A percentile compares a stretch with the other conserved stretches of the same genome.
These are phyloP conservation scores for Rosellinia necatrix DNA, from an alignment of 2,329 filamentous ascomycete species.

Conservation along the genomic window DNA sequence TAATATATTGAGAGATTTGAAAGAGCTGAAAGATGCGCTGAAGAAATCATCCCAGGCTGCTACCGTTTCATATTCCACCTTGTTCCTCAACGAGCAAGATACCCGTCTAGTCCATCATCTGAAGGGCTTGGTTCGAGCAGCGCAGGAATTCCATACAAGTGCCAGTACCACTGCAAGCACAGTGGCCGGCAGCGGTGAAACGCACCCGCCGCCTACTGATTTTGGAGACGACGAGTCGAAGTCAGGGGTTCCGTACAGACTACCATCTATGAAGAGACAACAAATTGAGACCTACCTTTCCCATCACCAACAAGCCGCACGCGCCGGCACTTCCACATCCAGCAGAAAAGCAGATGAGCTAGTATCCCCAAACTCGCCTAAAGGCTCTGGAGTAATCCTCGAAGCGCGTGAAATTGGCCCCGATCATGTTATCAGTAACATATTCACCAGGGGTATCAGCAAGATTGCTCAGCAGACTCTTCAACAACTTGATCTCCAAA, in stretches of 20 bases:
- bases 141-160: constrained; percentile 26
- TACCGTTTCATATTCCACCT: constrained; percentile 24
- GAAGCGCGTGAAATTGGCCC: constrained; percentile 9
- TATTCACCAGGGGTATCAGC: constrained; percentile 22
- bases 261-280: constrained; percentile 25
- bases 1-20: constrained; percentile 24
- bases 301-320: constrained; percentile 11
- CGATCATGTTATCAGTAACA: constrained; percentile 17
- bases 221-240: constrained; percentile 23
- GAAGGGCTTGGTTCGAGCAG: constrained; percentile 24
- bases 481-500: constrained; percentile 23
- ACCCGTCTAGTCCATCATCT: constrained; percentile 23
- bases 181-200: constrained; percentile 12
- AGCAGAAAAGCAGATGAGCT: neutral
- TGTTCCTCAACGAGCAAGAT: constrained; percentile 25
- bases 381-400: neutral
- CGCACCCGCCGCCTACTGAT: constrained; percentile 22
- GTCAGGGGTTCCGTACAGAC: constrained; percentile 8
- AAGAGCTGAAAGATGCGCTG: constrained; percentile 27
- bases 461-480: constrained; percentile 27
- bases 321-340: constrained; percentile 5
- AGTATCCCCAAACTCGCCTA: neutral
- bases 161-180: constrained; percentile 27
- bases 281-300: constrained; percentile 26
- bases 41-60: constrained; percentile 27